Evolutionary conservation across 1,139 yeast species (phyloP).

Genomic region (Komagataea norvegica): DNA sequence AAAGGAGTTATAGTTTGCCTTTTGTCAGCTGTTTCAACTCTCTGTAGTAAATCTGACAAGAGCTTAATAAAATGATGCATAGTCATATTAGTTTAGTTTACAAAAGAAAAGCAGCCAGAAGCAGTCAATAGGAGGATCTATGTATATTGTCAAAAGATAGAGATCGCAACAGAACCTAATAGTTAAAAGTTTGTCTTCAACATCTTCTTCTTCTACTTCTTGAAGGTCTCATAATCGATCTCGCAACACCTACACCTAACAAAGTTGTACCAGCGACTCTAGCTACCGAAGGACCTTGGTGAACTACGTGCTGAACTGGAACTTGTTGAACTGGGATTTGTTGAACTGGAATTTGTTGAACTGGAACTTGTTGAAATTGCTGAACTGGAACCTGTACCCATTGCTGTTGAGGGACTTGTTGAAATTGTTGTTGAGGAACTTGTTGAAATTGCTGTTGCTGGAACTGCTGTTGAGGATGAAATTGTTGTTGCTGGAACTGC

Average conservation of each 20-base stretch:
- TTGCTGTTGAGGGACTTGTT: not conserved
- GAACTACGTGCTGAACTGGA: not conserved
- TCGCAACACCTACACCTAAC: slow-evolving; percentile 7
- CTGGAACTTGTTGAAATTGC: not conserved
- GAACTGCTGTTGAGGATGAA: no score
- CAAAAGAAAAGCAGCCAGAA: no score
- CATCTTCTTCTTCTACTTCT: not conserved
- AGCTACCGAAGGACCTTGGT: slow-evolving; percentile 6
- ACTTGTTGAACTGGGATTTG: not conserved
- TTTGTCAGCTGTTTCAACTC: no score
- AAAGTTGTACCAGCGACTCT: slow-evolving; percentile 8
- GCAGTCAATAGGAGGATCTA: not conserved
- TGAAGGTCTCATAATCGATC: slow-evolving; percentile 1
- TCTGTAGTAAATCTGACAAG: no score
- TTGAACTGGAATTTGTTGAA: not conserved
- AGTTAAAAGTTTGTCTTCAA: not conserved
- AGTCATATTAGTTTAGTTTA: no score
- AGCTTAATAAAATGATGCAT: no score
- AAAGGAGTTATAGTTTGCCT: no score
- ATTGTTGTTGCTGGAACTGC: no score
- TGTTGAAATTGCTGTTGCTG: no score
- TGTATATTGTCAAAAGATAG: no score
- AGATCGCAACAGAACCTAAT: no score
- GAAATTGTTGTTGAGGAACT: not conserved
- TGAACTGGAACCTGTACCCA: no score